Percentiles rank a stretch among this genome's conserved stretches.
Conservation (phyloP, 2,329 filamentous ascomycete species). For the Fusarium caatingaense region DNA sequence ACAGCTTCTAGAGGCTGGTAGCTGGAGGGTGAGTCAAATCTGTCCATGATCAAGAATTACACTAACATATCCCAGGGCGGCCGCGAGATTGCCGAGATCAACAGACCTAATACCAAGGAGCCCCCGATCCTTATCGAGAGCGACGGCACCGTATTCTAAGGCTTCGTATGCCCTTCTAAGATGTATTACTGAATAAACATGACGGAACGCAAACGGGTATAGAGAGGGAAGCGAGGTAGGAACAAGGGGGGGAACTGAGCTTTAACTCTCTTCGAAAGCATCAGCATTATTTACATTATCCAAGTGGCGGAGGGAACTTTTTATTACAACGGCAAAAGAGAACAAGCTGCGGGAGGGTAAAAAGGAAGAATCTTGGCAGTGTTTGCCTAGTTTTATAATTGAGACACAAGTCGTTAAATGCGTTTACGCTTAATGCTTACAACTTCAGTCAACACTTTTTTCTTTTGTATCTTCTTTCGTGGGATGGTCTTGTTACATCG, state of each 20-base stretch:
- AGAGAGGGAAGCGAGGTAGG: conserved; percentile 20
- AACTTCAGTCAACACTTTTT: neutral
- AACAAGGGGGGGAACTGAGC: conserved; percentile 8
- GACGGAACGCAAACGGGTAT: conserved; percentile 38
- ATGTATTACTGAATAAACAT: conserved; percentile 40
- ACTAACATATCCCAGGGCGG: conserved; percentile 72
- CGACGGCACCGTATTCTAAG: conserved; percentile 93
- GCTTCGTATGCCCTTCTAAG: conserved; percentile 18
- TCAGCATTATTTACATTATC: conserved; percentile 38
- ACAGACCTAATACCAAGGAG: conserved; percentile 94
- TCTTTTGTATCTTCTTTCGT: neutral
- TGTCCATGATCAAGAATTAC: neutral
- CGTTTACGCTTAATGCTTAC: conserved; percentile 21
- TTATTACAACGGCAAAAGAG: conserved; percentile 28
- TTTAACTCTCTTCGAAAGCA: conserved; percentile 36
- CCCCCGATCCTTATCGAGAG: conserved; percentile 96
- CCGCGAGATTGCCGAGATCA: conserved; percentile 94
- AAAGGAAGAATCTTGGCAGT: conserved; percentile 33
- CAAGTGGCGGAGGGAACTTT: conserved; percentile 2
- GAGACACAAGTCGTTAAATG: conserved; percentile 36
- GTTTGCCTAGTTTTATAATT: conserved; percentile 39
- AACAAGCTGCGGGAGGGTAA: conserved; percentile 23
- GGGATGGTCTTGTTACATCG: conserved; percentile 30
- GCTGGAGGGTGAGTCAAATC: conserved; percentile 83
- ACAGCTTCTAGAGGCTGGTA: conserved; percentile 94